Evolutionary conservation across 108 stramenopile genomes (phyloP).

Genomic region (Aureococcus anophagefferens): DNA sequence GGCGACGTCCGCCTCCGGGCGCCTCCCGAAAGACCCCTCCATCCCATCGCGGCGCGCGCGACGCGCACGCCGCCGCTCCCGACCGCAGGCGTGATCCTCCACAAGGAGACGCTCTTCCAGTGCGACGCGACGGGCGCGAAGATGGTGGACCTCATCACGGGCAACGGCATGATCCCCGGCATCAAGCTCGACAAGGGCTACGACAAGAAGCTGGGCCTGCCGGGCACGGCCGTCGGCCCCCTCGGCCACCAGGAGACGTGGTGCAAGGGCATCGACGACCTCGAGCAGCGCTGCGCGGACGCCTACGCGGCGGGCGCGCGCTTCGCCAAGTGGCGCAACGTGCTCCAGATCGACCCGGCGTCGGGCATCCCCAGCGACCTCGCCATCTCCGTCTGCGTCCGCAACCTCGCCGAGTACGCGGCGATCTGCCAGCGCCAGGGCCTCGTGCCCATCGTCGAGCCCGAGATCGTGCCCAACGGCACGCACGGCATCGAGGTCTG

Average conservation of each 20-base stretch:
- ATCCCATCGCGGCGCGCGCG: neutral
- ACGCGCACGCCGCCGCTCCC: slow-evolving; percentile 38
- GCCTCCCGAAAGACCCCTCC: too few species aligned
- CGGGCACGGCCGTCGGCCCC: slow-evolving; percentile 10
- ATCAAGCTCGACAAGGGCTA: slow-evolving; percentile 33
- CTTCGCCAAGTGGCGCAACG: slow-evolving; percentile 34
- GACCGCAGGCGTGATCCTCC: slow-evolving; percentile 22
- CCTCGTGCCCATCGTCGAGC: slow-evolving; percentile 34
- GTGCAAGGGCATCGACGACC: slow-evolving; percentile 27
- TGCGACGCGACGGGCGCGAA: slow-evolving; percentile 12
- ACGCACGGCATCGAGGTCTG: slow-evolving; percentile 29
- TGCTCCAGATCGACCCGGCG: slow-evolving; percentile 25
- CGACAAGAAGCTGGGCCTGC: slow-evolving; percentile 10
- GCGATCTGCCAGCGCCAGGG: slow-evolving; percentile 31
- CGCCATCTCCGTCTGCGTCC: slow-evolving; percentile 29
- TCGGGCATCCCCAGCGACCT: slow-evolving; percentile 17
- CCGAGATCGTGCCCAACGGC: slow-evolving; percentile 23
- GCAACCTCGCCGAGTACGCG: slow-evolving; percentile 31
- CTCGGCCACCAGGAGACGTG: slow-evolving; percentile 24
- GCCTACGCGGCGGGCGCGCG: slow-evolving; percentile 30
- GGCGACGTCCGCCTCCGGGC: too few species aligned
- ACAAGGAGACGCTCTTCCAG: slow-evolving; percentile 31
- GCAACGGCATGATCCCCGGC: slow-evolving; percentile 23
- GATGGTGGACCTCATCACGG: slow-evolving; percentile 17
- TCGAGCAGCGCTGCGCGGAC: slow-evolving; percentile 20